phyloP scores from a whole-genome alignment of 164 flowering plant species.

The Magnolia sinica region DNA sequence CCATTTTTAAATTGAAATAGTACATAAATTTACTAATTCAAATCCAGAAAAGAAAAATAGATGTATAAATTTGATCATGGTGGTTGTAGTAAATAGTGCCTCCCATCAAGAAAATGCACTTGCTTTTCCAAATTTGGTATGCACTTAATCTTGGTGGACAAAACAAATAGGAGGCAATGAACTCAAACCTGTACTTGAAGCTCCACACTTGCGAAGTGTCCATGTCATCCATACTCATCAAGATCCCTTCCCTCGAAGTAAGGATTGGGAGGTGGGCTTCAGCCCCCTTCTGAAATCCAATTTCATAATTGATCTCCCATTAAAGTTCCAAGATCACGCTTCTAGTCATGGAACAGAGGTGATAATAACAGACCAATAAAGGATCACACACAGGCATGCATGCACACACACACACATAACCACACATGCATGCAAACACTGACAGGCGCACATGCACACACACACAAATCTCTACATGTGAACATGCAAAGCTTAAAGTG shows the following conservation, averaged over 20 bases:
- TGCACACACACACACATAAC: not conserved
- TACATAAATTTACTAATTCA: not conserved
- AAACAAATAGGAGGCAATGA: not conserved
- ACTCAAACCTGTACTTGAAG: conserved; percentile 71
- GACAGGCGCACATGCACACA: not conserved
- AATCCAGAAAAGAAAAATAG: not conserved
- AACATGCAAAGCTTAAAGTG: not conserved
- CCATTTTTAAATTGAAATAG: not conserved
- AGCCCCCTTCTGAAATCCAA: conserved; percentile 68
- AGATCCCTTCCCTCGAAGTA: conserved; percentile 64
- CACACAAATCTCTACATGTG: not conserved
- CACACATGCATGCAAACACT: no score
- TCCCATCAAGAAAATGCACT: not conserved
- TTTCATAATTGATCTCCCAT: not conserved
- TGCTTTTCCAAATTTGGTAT: not conserved
- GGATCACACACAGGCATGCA: no score
- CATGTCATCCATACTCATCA: conserved; percentile 68
- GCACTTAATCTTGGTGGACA: not conserved
- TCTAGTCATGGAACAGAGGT: not conserved
- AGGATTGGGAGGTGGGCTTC: conserved; percentile 72
- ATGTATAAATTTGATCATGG: not conserved
- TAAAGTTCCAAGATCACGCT: conserved; percentile 4
- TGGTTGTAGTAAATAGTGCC: not conserved
- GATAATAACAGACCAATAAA: not conserved
- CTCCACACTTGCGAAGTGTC: conserved; percentile 71